Evolutionary conservation across 2,329 filamentous ascomycete genomes (phyloP), one percentile per base, ranked within the genome.

Genomic region (Aspergillus puulaauensis): DNA sequence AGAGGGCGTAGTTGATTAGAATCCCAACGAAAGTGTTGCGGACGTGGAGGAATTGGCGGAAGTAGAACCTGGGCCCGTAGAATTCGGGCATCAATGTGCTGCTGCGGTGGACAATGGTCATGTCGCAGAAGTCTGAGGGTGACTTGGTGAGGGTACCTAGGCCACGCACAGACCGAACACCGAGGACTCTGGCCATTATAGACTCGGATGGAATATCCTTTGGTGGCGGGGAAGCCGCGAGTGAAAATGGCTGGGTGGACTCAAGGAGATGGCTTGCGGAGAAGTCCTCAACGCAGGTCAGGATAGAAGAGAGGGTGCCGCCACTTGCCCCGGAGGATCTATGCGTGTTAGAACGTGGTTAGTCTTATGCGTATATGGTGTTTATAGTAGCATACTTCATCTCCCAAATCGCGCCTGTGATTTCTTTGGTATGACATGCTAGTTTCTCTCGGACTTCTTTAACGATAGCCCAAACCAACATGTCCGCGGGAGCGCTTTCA

Each of bases 241-340:
- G 73, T 2, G 79, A 77, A 72, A 80, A 86, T 17, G 82, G 83
- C 47, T 78, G 74, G 69, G 78, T 75, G 31, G 77, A 69, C 56
- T 78, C 78, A 17, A 71, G 69, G 4, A 87, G 64, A 33, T 84
- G 74, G n/a, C 67, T 69, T 6, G 64, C 69, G 64, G 73, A 81
- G 78, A 63, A 76, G 64, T 58, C 79, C 46, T 73, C 79, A 60
- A 85, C 78, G 8, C 83, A 68, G 33, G 77, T 82, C 14, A 97
- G 72, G 4, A 86, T 77, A 0, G 91, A 92, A 35, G 84, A 80
- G 4, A 93, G 74, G 2, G 90, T 86, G 37, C 85, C 85, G 27
- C 85, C 85, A 53, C 82, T 85, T 3, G 79, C 72, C 6, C 76
- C 76, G 5, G 78, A 76, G 21, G 67, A 66, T 56, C 72, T 74